A percentile compares a stretch with the other conserved stretches of the same genome.
Conservation (phyloP, 768 basidiomycete species). For the Piloderma croceum region DNA sequence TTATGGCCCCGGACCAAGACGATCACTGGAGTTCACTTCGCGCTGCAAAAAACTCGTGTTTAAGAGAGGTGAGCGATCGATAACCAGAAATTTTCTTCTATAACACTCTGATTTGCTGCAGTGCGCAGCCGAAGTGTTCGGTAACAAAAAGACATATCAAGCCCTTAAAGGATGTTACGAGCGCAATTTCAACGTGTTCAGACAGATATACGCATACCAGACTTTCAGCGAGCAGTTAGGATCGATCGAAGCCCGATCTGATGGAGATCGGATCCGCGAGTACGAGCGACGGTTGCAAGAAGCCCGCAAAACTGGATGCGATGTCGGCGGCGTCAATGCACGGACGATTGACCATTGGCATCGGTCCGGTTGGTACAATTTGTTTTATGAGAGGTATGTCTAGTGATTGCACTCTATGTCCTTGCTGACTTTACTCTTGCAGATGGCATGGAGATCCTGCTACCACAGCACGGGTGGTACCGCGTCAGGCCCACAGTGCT, state of each 20-base stretch:
- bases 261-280: constrained; percentile 62
- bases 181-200: constrained; percentile 80
- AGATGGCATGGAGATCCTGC: constrained; percentile 69
- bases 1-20: constrained; percentile 65
- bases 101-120: constrained; percentile 21
- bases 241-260: constrained; percentile 38
- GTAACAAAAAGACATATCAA: constrained; percentile 74
- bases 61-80: constrained; percentile 54
- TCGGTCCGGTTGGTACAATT: constrained; percentile 66
- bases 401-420: constrained; percentile 1
- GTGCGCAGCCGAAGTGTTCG: constrained; percentile 70
- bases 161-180: constrained; percentile 83
- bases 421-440: constrained; percentile 1
- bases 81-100: constrained; percentile 5
- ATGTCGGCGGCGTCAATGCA: constrained; percentile 68
- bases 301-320: constrained; percentile 60
- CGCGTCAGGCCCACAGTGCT: constrained; percentile 23
- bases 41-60: constrained; percentile 77
- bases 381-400: constrained; percentile 64
- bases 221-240: constrained; percentile 33
- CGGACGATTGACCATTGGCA: constrained; percentile 79
- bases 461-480: constrained; percentile 39
- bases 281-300: constrained; percentile 67
- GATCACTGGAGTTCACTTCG: constrained; percentile 76
- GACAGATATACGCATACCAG: constrained; percentile 75